phyloP scores from a whole-genome alignment of 2,329 filamentous ascomycete genomes.

The Akanthomyces muscarius region DNA sequence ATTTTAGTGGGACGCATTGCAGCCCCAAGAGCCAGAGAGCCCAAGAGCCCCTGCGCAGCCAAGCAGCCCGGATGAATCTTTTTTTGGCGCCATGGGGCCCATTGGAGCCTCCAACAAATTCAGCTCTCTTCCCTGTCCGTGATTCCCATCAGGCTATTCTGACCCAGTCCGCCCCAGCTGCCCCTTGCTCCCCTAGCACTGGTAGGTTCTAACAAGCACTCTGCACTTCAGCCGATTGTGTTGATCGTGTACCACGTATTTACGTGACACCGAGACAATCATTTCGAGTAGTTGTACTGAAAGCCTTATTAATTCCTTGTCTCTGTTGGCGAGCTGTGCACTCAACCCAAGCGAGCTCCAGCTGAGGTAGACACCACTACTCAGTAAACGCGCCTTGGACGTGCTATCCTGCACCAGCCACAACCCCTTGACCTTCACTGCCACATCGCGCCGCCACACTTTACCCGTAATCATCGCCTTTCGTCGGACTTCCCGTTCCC shows the following conservation, averaged over 20 bases:
- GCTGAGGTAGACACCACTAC: neutral
- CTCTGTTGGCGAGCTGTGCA: too few species aligned
- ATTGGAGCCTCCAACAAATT: neutral
- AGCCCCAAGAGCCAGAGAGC: too few species aligned
- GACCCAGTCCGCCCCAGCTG: neutral
- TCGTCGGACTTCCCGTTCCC: conserved; percentile 1
- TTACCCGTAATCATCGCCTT: neutral
- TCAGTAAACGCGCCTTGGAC: neutral
- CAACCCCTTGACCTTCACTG: neutral
- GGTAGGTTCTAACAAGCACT: neutral
- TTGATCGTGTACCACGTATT: neutral
- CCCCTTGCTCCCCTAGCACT: neutral
- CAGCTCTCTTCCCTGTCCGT: neutral
- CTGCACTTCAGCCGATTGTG: neutral
- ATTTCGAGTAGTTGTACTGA: too few species aligned
- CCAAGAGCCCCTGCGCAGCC: neutral
- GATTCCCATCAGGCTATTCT: neutral
- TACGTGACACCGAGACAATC: neutral
- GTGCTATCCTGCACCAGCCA: conserved; percentile 1
- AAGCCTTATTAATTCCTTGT: too few species aligned
- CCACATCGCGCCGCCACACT: neutral
- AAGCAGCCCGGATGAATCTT: neutral
- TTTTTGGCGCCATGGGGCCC: neutral
- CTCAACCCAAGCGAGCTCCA: neutral
- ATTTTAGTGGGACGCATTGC: conserved; percentile 10